Base-by-base conservation (phyloP, 2,329 filamentous ascomycete genomes). In the Ilyonectria robusta region DNA sequence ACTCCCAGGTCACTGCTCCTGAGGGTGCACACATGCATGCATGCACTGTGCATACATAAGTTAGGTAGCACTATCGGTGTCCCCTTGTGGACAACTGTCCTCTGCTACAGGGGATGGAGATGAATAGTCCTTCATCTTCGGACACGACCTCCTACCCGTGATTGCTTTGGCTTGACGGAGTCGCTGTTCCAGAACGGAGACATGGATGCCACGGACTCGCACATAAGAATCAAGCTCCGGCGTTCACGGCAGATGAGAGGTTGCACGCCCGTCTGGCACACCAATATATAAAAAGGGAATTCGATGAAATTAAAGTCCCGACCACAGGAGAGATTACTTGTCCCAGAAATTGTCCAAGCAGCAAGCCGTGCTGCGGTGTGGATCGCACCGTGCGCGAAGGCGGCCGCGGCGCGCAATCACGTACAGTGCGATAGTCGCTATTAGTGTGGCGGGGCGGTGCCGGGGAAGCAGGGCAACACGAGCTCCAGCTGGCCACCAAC, bases 241-340 rank as follows among this genome's bases (percentile, higher is more conserved):
- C 65, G 63, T 55, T 62, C 37, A 65, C 70, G 60, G 62, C 66
- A 68, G 62, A 71, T 72, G 69, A 68, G 54, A 62, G 44, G 59
- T 62, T 62, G 58, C 59, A 66, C 40, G 46, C 37, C 47, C 46
- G 59, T 44, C 23, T 57, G 29, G 47, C 33, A 17, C 37, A 58
- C 53, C 19, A 62, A 55, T 65, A 66, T 73, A 72, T 69, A 69
- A 67, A 72, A 72, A 66, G 73, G 72, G 72, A 75, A 72, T 70
- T 67, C 59, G 62, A 69, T 69, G 66, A 78, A 73, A 78, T 78
- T 75, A 75, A 75, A 59, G 58, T 46, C 70, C 69, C 67, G 64
- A 67, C 61, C 26, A 61, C 65, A 65, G 61, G 67, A 74, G 73
- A 78, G 65, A 78, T 75, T 77, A 68, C 62, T 19, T 76, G 72